phyloP scores from a whole-genome alignment of 2,329 filamentous ascomycete genomes.

The Colletotrichum melonis region DNA sequence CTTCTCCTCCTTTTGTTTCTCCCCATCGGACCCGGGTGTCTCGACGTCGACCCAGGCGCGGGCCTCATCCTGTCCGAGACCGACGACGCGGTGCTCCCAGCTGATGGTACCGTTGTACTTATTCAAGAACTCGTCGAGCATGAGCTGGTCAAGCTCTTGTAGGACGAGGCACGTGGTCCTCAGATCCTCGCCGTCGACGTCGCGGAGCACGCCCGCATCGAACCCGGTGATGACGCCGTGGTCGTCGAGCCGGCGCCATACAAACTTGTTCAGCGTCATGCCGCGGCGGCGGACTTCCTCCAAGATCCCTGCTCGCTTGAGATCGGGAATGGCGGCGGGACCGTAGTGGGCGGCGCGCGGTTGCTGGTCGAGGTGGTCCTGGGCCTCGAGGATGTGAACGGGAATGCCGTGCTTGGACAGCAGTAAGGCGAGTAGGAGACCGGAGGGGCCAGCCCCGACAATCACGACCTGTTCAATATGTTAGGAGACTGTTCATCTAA shows the following conservation, averaged over 20 bases:
- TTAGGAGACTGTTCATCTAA: not conserved
- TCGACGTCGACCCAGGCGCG: constrained; percentile 59
- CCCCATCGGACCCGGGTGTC: constrained; percentile 39
- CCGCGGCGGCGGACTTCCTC: constrained; percentile 53
- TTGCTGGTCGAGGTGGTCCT: constrained; percentile 64
- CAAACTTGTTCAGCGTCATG: constrained; percentile 51
- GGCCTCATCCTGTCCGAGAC: constrained; percentile 57
- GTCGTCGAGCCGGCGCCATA: constrained; percentile 51
- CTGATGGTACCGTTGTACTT: constrained; percentile 49
- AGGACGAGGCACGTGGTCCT: constrained; percentile 54
- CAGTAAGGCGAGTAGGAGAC: constrained; percentile 61
- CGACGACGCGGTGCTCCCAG: constrained; percentile 60
- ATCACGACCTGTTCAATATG: constrained; percentile 44
- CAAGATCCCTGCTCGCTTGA: constrained; percentile 69
- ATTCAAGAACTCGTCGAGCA: constrained; percentile 52
- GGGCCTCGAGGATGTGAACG: constrained; percentile 66
- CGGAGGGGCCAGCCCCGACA: constrained; percentile 62
- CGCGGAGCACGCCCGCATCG: constrained; percentile 45
- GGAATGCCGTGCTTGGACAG: constrained; percentile 64
- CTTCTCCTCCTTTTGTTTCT: constrained; percentile 39
- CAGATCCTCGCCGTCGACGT: constrained; percentile 52
- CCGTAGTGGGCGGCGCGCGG: constrained; percentile 73
- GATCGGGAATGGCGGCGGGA: constrained; percentile 66
- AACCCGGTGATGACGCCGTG: constrained; percentile 50
- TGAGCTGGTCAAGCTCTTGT: constrained; percentile 55